These are phyloP conservation scores for Ustilago cynodontis DNA, from an alignment of 1,284 basidiomycete genomes.

Conservation along the genomic window DNA sequence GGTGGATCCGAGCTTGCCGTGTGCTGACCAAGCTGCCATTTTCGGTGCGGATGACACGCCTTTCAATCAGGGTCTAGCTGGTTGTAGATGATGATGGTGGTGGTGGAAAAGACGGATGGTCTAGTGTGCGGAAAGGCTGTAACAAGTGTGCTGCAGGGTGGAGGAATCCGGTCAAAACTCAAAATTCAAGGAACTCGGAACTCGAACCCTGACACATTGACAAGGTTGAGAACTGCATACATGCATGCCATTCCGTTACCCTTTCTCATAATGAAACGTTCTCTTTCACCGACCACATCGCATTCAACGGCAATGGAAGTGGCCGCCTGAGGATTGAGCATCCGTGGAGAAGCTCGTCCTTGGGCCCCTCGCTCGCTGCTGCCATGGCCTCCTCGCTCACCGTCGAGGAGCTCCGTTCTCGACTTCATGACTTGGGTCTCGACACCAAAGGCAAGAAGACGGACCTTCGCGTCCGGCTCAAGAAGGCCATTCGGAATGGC, in stretches of 20 bases:
- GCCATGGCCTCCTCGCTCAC: conserved; percentile 43
- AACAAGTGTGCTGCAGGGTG: conserved; percentile 7
- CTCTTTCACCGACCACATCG: neutral
- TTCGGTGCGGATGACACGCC: neutral
- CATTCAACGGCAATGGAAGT: conserved; percentile 13
- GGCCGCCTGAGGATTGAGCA: conserved; percentile 39
- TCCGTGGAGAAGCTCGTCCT: conserved; percentile 35
- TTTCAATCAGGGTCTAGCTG: neutral
- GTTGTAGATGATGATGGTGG: conserved; percentile 4
- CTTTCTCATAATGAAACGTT: neutral
- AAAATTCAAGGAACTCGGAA: conserved; percentile 35
- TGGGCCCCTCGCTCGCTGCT: conserved; percentile 14
- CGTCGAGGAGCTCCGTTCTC: conserved; percentile 47
- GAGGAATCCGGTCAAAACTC: conserved; percentile 15
- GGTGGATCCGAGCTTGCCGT: conserved; percentile 34
- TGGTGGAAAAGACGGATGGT: neutral
- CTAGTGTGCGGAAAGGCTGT: neutral
- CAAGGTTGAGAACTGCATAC: neutral
- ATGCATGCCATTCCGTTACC: neutral
- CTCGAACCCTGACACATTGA: conserved; percentile 6
- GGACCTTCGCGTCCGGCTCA: conserved; percentile 53
- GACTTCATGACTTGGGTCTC: conserved; percentile 59
- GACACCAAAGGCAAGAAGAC: conserved; percentile 67
- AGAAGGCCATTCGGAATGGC: conserved; percentile 38
- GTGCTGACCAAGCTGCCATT: conserved; percentile 29